Evolutionary conservation across 345 rosid genomes (phyloP).

Genomic region (Populus euphratica): DNA sequence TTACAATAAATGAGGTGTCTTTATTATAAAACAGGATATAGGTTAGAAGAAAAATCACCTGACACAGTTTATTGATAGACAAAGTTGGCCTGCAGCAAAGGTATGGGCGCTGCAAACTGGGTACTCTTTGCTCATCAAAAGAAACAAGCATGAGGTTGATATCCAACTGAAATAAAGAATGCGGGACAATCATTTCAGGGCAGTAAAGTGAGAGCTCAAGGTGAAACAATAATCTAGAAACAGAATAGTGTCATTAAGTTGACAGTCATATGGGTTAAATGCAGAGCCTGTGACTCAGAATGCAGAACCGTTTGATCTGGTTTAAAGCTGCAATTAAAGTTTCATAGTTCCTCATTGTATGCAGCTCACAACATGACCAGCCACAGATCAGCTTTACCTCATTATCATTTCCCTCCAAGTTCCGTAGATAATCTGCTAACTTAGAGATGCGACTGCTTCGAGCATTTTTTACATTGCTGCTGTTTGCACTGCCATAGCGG

Average conservation of each 20-base stretch:
- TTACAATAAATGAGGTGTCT: background rate
- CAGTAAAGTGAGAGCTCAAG: conserved; percentile 7
- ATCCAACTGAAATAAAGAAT: conserved; percentile 46
- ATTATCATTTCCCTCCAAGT: conserved; percentile 35
- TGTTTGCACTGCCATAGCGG: conserved; percentile 37
- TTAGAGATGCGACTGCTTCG: conserved; percentile 34
- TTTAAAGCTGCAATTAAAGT: background rate
- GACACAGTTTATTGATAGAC: conserved; percentile 68
- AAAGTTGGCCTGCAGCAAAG: conserved; percentile 69
- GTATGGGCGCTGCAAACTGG: conserved; percentile 70
- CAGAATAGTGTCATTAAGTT: conserved; percentile 7
- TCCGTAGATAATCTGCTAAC: conserved; percentile 36
- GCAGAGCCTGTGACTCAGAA: background rate
- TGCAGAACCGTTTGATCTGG: background rate
- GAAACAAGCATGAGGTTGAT: conserved; percentile 78
- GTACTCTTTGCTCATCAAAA: conserved; percentile 47
- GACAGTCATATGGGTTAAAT: background rate
- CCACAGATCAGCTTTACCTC: conserved; percentile 34
- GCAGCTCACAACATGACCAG: background rate
- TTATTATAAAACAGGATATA: background rate
- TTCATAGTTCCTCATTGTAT: background rate
- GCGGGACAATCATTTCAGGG: conserved; percentile 6
- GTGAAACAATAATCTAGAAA: background rate
- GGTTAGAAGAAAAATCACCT: conserved; percentile 51
- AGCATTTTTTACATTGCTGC: conserved; percentile 36